Conservation (phyloP, 805 yeast genomes). For the Yarrowia sp. region DNA sequence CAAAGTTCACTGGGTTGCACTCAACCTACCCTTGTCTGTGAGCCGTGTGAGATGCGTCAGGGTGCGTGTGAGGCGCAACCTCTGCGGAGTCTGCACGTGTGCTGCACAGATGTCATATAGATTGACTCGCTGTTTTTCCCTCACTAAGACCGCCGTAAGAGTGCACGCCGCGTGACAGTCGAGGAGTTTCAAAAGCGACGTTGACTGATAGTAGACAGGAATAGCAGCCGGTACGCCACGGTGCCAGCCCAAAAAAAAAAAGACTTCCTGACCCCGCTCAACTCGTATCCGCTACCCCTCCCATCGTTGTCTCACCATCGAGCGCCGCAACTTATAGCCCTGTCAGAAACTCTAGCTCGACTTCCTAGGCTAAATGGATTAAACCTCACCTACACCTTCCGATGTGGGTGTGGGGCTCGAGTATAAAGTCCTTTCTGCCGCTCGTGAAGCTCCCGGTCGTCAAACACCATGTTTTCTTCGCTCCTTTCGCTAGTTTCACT, state of each 20-base stretch:
- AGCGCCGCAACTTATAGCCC: background rate
- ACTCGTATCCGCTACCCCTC: conserved; percentile 4
- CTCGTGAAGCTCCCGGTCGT: background rate
- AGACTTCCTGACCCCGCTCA: background rate
- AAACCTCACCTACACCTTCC: conserved; percentile 22
- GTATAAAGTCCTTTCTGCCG: background rate
- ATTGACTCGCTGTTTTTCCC: conserved; percentile 2
- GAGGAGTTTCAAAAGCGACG: no score
- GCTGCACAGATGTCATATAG: background rate
- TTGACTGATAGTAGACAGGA: no score
- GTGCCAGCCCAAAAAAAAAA: no score
- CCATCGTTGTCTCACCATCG: conserved; percentile 5
- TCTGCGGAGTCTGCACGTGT: conserved; percentile 4
- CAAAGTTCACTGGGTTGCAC: no score
- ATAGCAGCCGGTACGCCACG: no score
- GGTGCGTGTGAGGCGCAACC: background rate
- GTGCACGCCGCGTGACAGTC: no score
- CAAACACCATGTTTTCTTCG: conserved; percentile 8
- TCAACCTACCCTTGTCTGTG: background rate
- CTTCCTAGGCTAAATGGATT: conserved; percentile 2
- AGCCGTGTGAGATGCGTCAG: background rate
- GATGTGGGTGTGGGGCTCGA: conserved; percentile 18
- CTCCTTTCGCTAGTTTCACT: conserved; percentile 18
- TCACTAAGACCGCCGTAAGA: background rate
- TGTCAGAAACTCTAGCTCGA: conserved; percentile 9